Conservation (phyloP, 2,329 filamentous ascomycete genomes). For the Fusarium paranaense region DNA sequence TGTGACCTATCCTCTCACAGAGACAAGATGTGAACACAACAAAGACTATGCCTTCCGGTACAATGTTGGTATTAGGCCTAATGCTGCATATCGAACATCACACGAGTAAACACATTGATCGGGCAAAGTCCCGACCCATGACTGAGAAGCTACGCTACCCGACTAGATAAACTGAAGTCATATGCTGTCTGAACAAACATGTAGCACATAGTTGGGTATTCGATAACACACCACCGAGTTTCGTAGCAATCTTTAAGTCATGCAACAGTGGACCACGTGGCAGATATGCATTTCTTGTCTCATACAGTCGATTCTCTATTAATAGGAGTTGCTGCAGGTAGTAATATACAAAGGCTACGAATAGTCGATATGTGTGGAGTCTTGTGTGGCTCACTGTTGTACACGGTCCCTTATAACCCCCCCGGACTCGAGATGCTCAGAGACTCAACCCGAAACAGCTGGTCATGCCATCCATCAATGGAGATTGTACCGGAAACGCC, state of each 20-base stretch:
- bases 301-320: slow-evolving; percentile 1
- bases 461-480: slow-evolving; percentile 12
- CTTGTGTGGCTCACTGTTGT: slow-evolving; percentile 39
- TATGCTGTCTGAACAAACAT: neutral
- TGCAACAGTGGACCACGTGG: neutral
- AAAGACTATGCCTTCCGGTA: fast-evolving
- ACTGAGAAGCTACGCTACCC: neutral
- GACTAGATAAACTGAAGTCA: neutral
- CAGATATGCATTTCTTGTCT: neutral
- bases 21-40: neutral
- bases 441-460: slow-evolving; percentile 11
- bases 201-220: neutral
- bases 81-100: neutral
- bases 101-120: neutral
- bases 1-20: neutral
- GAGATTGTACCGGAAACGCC: slow-evolving; percentile 32
- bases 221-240: neutral
- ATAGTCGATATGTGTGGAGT: slow-evolving; percentile 39
- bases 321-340: slow-evolving; percentile 2
- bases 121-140: neutral
- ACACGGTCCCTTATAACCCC: slow-evolving; percentile 29
- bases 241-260: neutral
- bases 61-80: neutral
- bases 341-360: slow-evolving; percentile 36
- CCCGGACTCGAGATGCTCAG: neutral